phyloP scores from a whole-genome alignment of 2,329 filamentous ascomycete genomes.

The Colletotrichum spinosum region DNA sequence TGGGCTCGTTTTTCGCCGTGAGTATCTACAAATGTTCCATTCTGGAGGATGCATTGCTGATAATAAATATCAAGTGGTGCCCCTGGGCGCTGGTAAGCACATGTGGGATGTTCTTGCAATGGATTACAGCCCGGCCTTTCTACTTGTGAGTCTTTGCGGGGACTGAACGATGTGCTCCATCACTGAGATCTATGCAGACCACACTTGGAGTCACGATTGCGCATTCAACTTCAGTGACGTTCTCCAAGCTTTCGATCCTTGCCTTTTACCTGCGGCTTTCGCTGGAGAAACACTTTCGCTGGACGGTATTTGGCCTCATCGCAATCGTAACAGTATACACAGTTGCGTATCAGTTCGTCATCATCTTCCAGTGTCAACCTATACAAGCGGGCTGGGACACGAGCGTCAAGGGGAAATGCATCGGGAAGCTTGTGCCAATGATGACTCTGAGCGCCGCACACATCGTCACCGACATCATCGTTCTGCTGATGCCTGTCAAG shows the following conservation, averaged over 20 bases:
- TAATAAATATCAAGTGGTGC: neutral
- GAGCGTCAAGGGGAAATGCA: slow-evolving; percentile 5
- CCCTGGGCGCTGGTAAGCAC: slow-evolving; percentile 1
- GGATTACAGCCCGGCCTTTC: neutral
- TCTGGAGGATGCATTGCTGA: neutral
- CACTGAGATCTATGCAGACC: neutral
- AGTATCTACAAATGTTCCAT: neutral
- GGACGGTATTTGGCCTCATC: slow-evolving; percentile 43
- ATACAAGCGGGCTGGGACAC: slow-evolving; percentile 18
- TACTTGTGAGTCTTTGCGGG: neutral
- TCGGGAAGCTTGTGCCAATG: slow-evolving; percentile 4
- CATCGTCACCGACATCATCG: slow-evolving; percentile 19
- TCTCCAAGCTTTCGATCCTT: slow-evolving; percentile 30
- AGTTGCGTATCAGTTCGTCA: slow-evolving; percentile 42
- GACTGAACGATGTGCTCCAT: neutral
- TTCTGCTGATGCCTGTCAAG: slow-evolving; percentile 14
- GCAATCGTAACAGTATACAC: slow-evolving; percentile 44
- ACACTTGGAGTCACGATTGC: slow-evolving; percentile 48
- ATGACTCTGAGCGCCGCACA: slow-evolving; percentile 25
- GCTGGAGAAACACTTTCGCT: slow-evolving; percentile 45
- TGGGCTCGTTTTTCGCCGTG: neutral
- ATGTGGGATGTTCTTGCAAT: slow-evolving; percentile 1
- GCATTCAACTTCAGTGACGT: slow-evolving; percentile 55
- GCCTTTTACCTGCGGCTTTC: slow-evolving; percentile 24
- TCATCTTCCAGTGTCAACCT: slow-evolving; percentile 40